Conservation (phyloP, 352 stramenopile genomes). For the Globisporangium canariense region DNA sequence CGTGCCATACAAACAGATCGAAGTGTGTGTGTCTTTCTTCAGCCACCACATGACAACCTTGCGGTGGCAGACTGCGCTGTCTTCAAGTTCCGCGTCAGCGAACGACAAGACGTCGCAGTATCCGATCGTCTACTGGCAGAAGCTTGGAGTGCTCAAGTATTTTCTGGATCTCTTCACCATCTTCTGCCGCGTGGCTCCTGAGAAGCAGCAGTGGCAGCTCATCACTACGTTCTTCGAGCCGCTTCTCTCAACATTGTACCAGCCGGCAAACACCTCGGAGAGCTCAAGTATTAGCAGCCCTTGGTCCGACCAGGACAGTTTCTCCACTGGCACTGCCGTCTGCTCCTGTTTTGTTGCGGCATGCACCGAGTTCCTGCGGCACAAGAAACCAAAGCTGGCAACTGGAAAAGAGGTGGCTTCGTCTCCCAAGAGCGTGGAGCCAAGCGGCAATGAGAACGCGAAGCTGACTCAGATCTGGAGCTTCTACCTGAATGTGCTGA, state of each 20-base stretch:
- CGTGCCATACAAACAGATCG: conserved; percentile 37
- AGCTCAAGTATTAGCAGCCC: conserved; percentile 59
- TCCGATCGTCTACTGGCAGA: conserved; percentile 68
- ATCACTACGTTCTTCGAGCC: conserved; percentile 78
- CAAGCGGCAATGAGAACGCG: conserved; percentile 17
- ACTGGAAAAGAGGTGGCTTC: neutral
- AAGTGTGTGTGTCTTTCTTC: conserved; percentile 49
- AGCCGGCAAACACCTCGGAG: conserved; percentile 66
- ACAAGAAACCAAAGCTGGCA: conserved; percentile 11
- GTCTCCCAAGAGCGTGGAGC: neutral
- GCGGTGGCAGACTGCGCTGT: conserved; percentile 47
- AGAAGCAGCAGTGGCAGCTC: conserved; percentile 63
- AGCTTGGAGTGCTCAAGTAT: conserved; percentile 64
- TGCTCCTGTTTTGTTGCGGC: conserved; percentile 81
- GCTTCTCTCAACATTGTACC: conserved; percentile 75
- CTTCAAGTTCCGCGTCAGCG: conserved; percentile 4
- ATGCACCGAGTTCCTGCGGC: conserved; percentile 66
- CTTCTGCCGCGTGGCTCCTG: conserved; percentile 50
- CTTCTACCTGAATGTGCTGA: conserved; percentile 72
- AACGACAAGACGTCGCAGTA: conserved; percentile 24
- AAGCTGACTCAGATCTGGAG: conserved; percentile 81
- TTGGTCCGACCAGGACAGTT: conserved; percentile 67
- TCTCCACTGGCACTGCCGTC: conserved; percentile 70
- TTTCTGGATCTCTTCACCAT: conserved; percentile 80
- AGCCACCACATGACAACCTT: conserved; percentile 60